These are phyloP conservation scores for Solanum ahanhuiri DNA, from an alignment of 257 asterid species.

Conservation along the genomic window DNA sequence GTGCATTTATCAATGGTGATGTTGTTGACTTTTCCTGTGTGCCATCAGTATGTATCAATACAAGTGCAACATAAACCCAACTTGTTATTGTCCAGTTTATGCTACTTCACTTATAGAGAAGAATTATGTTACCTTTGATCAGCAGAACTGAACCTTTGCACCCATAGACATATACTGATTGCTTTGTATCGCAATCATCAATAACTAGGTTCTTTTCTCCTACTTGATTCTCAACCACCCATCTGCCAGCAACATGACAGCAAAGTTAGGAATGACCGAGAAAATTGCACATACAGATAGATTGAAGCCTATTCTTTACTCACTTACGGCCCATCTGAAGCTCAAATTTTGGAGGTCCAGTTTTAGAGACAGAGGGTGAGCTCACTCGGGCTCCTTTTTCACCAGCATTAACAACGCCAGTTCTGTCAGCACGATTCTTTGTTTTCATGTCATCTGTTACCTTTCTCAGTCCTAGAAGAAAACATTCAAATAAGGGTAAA, in stretches of 20 bases:
- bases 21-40: constrained; percentile 93
- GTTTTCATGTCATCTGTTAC: constrained; percentile 92
- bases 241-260: constrained; percentile 37
- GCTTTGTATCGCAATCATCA: constrained; percentile 89
- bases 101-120: background rate
- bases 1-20: constrained; percentile 95
- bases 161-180: constrained; percentile 83
- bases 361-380: constrained; percentile 53
- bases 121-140: constrained; percentile 54
- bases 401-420: constrained; percentile 44
- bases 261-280: constrained; percentile 1
- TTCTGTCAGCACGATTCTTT: constrained; percentile 76
- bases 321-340: constrained; percentile 99
- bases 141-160: constrained; percentile 91
- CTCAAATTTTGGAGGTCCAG: constrained; percentile 89
- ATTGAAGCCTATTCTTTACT: constrained; percentile 24
- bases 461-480: constrained; percentile 66
- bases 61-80: background rate
- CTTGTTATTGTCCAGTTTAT: background rate
- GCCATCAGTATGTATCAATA: background rate
- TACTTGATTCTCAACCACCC: constrained; percentile 97
- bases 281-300: background rate
- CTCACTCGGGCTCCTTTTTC: constrained; percentile 46
- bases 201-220: constrained; percentile 76
- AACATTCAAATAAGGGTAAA: background rate